phyloP scores from a whole-genome alignment of 345 rosid genomes.

The Pistacia integerrima region DNA sequence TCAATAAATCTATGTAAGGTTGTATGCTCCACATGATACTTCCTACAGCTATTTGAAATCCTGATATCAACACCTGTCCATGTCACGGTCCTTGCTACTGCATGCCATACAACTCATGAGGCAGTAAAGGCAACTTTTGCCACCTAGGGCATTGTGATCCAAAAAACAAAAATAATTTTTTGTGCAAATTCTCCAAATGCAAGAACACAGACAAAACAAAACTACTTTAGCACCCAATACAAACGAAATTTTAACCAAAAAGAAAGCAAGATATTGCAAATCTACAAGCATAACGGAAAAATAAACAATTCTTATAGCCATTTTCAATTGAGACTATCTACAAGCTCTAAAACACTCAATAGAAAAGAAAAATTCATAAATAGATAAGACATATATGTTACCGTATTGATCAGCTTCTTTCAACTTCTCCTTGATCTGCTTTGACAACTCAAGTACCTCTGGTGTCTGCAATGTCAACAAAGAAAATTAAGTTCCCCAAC shows the following conservation, averaged over 20 bases:
- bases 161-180: not conserved
- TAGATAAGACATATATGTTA: conserved; percentile 24
- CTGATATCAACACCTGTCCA: no score
- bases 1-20: no score
- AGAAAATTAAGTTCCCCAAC: not conserved
- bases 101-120: no score
- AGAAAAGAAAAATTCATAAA: not conserved
- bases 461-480: conserved; percentile 57
- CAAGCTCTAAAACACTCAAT: not conserved
- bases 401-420: conserved; percentile 91
- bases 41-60: no score
- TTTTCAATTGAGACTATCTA: not conserved
- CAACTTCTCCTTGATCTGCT: conserved; percentile 89
- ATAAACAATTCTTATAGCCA: not conserved
- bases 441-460: conserved; percentile 77
- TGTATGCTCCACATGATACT: no score
- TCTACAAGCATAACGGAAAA: not conserved
- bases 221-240: no score
- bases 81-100: no score
- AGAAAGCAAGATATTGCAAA: not conserved
- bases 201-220: no score
- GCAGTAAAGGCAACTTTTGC: no score
- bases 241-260: not conserved
- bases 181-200: no score
- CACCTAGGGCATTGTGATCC: not conserved